These are phyloP conservation scores for Ustilago loliicola DNA, from an alignment of 1,284 basidiomycete genomes.

Conservation along the genomic window DNA sequence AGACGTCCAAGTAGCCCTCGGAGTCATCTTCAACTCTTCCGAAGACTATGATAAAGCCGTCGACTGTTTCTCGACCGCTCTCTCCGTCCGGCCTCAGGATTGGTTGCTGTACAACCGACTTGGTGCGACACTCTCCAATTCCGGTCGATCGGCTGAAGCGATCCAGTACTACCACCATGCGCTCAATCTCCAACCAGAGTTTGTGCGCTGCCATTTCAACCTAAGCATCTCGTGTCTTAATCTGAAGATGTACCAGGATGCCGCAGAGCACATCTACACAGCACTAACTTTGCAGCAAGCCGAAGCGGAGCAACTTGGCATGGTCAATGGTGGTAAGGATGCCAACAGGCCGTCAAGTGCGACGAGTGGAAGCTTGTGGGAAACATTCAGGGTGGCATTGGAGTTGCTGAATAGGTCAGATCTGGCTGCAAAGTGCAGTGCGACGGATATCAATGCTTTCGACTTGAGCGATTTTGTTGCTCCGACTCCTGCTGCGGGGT, in stretches of 20 bases:
- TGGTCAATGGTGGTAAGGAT: constrained; percentile 4
- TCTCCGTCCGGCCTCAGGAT: constrained; percentile 89
- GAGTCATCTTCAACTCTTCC: constrained; percentile 89
- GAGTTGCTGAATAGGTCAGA: constrained; percentile 66
- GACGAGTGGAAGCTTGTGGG: constrained; percentile 62
- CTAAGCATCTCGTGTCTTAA: constrained; percentile 66
- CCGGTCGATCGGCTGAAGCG: constrained; percentile 83
- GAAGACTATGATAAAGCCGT: constrained; percentile 90
- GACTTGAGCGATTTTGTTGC: constrained; percentile 58
- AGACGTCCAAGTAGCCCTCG: constrained; percentile 94
- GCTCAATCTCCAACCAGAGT: constrained; percentile 88
- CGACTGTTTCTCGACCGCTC: constrained; percentile 92
- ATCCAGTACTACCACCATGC: constrained; percentile 90
- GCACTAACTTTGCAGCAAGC: constrained; percentile 65
- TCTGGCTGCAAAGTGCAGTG: constrained; percentile 49
- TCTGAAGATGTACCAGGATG: constrained; percentile 68
- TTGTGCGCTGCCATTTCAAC: constrained; percentile 78
- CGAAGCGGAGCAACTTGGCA: constrained; percentile 42
- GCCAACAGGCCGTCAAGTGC: constrained; percentile 8
- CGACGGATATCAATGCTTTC: constrained; percentile 57
- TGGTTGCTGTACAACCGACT: constrained; percentile 96
- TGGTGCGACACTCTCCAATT: constrained; percentile 93
- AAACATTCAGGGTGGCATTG: constrained; percentile 66
- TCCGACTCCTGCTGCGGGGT: not conserved
- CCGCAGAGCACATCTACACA: constrained; percentile 67